A percentile compares a stretch with the other conserved stretches of the same genome.
These are phyloP conservation scores for Mycena albidolilacea DNA, from an alignment of 768 basidiomycete genomes.

Conservation along the genomic window DNA sequence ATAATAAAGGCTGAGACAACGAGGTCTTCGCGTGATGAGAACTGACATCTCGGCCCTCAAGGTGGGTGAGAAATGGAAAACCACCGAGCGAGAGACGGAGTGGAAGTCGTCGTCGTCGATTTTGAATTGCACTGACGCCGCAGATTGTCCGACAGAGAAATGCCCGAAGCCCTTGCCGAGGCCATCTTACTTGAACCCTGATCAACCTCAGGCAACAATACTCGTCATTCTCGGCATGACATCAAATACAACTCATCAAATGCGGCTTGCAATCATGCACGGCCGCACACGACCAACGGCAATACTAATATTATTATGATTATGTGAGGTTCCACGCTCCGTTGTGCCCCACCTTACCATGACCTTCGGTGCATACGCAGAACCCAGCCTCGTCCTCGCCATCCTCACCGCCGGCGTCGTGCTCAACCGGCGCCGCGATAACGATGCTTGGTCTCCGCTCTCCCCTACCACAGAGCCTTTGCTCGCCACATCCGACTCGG, in stretches of 20 bases:
- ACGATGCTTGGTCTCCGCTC: slow-evolving; percentile 31
- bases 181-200: not conserved
- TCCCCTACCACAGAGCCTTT: slow-evolving; percentile 37
- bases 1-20: not conserved
- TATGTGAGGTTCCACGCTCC: slow-evolving; percentile 2
- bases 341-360: slow-evolving; percentile 14
- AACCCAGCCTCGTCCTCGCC: slow-evolving; percentile 33
- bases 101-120: not conserved
- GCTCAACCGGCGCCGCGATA: slow-evolving; percentile 37
- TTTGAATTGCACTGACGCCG: not conserved
- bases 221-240: slow-evolving; percentile 16
- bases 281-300: slow-evolving; percentile 3
- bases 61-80: not conserved
- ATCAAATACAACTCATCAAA: not conserved
- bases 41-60: not conserved
- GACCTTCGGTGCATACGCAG: slow-evolving; percentile 38
- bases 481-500: slow-evolving; percentile 26
- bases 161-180: not conserved
- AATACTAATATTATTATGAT: not conserved
- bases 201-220: not conserved
- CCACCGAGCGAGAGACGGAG: not conserved
- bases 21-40: not conserved
- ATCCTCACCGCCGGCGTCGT: slow-evolving; percentile 39
- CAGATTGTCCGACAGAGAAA: not conserved
- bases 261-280: too few species aligned